Evolutionary conservation across 2,329 filamentous ascomycete genomes (phyloP).

Genomic region (Alternaria burnsii): DNA sequence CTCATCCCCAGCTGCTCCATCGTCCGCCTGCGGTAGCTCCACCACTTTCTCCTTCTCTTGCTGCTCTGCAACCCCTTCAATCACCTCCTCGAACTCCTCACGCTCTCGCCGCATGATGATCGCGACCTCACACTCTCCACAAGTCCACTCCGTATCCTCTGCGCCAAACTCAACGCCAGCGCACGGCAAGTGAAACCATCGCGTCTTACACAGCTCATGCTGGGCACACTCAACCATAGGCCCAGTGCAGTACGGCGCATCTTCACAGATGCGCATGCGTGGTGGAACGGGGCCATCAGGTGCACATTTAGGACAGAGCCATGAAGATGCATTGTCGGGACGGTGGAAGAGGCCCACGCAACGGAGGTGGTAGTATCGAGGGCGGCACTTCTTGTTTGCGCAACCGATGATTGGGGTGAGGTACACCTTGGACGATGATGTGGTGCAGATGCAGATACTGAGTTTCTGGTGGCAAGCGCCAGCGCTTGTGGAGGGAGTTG

Average conservation of each 20-base stretch:
- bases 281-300: not conserved
- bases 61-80: not conserved
- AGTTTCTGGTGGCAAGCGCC: not conserved
- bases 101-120: not conserved
- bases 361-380: constrained; percentile 6
- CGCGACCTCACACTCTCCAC: not conserved
- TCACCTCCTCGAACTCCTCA: not conserved
- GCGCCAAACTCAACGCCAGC: not conserved
- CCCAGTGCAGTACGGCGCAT: not conserved
- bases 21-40: not conserved
- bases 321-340: not conserved
- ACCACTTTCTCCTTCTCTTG: not conserved
- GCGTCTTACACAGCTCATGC: not conserved
- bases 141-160: not conserved
- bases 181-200: constrained; percentile 3
- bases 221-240: constrained; percentile 3
- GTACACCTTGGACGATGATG: not conserved
- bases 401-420: constrained; percentile 6
- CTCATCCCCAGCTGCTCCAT: not conserved
- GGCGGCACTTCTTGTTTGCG: not conserved
- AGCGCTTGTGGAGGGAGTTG: not conserved
- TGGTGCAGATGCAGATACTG: constrained; percentile 3
- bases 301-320: constrained; percentile 4
- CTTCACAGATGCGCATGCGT: not conserved
- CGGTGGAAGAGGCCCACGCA: not conserved